A percentile compares a stretch with the other conserved stretches of the same genome.
Evolutionary conservation across 345 rosid genomes (phyloP).

Genomic region (Hibiscus syriacus): DNA sequence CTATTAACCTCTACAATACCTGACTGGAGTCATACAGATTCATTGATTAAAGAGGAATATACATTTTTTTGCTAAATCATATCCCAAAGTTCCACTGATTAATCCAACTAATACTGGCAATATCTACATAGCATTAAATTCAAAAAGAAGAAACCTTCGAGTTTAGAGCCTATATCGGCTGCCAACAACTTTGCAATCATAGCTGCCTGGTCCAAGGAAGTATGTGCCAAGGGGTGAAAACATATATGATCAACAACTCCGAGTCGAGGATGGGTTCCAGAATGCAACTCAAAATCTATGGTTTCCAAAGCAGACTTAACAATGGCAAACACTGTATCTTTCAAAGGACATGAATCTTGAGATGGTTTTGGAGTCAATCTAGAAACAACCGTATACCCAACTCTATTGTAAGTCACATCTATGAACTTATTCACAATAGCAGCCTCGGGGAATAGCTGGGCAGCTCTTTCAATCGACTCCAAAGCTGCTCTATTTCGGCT

Average conservation of each 20-base stretch:
- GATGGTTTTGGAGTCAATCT: slow-evolving; percentile 24
- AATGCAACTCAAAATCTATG: slow-evolving; percentile 55
- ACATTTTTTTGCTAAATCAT: background rate
- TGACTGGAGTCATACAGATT: background rate
- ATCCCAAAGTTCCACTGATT: background rate
- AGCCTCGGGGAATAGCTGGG: slow-evolving; percentile 51
- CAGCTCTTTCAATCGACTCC: slow-evolving; percentile 58
- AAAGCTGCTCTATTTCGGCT: slow-evolving; percentile 63
- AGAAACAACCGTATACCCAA: slow-evolving; percentile 77
- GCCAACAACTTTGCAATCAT: slow-evolving; percentile 60
- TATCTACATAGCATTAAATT: background rate
- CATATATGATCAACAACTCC: slow-evolving; percentile 94
- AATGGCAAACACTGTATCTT: slow-evolving; percentile 60
- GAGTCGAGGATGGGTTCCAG: slow-evolving; percentile 81
- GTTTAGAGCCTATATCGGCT: slow-evolving; percentile 52
- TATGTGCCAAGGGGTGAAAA: slow-evolving; percentile 64
- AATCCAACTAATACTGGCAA: background rate
- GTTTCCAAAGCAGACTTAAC: slow-evolving; percentile 67
- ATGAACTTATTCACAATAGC: slow-evolving; percentile 76
- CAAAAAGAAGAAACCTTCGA: slow-evolving; percentile 47
- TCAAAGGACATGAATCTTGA: slow-evolving; percentile 31
- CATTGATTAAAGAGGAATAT: too few relatives aligned
- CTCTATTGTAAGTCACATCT: slow-evolving; percentile 67
- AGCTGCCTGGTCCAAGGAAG: slow-evolving; percentile 59
- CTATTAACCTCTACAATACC: background rate